Percentiles rank a stretch among this genome's conserved stretches.
phyloP scores from a whole-genome alignment of 257 asterid genomes.

The Rauvolfia tetraphylla region DNA sequence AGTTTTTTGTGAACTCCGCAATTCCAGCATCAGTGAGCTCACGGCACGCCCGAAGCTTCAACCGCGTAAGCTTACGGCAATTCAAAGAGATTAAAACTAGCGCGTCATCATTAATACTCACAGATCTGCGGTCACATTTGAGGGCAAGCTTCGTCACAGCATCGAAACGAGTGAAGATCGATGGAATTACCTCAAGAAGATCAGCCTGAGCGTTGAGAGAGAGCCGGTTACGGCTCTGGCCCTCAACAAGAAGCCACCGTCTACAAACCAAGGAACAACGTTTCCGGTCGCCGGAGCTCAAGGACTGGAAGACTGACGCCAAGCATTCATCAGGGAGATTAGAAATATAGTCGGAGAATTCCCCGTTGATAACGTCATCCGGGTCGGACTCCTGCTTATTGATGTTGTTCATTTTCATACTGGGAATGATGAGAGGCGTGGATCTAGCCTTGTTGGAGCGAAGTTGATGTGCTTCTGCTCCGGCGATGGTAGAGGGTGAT shows the following conservation, averaged over 20 bases:
- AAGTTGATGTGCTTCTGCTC: constrained; percentile 17
- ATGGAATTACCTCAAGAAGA: constrained; percentile 36
- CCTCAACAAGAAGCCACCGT: constrained; percentile 79
- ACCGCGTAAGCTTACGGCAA: constrained; percentile 59
- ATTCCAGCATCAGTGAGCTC: constrained; percentile 75
- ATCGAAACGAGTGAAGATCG: constrained; percentile 65
- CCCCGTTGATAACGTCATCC: constrained; percentile 17
- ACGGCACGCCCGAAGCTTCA: constrained; percentile 86
- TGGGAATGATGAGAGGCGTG: constrained; percentile 16
- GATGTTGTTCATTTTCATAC: constrained; percentile 6
- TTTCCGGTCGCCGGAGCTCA: constrained; percentile 73
- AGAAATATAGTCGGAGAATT: constrained; percentile 32
- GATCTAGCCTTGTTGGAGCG: constrained; percentile 24
- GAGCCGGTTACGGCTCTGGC: constrained; percentile 87
- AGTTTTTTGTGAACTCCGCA: constrained; percentile 50
- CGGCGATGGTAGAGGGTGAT: constrained; percentile 47
- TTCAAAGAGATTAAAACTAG: constrained; percentile 50
- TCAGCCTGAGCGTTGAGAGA: constrained; percentile 67
- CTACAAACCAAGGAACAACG: constrained; percentile 67
- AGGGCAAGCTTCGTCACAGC: constrained; percentile 76
- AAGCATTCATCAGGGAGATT: constrained; percentile 77
- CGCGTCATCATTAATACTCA: constrained; percentile 62
- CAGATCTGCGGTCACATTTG: constrained; percentile 90
- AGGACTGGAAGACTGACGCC: constrained; percentile 57
- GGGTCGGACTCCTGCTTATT: constrained; percentile 11